These are phyloP conservation scores for Schizonepeta tenuifolia DNA, from an alignment of 257 asterid species.

Conservation along the genomic window DNA sequence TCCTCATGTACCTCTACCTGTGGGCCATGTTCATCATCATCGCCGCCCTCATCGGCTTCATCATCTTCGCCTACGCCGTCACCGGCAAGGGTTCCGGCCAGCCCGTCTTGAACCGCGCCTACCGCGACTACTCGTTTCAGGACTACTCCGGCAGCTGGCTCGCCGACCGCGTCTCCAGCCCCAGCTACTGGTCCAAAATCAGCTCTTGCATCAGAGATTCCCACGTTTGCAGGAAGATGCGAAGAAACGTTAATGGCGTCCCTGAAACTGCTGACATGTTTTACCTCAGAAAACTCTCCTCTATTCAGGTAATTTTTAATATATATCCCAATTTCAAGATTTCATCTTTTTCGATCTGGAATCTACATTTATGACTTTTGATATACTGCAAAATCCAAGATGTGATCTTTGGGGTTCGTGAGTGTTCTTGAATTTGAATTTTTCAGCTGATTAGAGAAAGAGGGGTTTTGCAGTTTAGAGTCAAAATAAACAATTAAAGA, in stretches of 20 bases:
- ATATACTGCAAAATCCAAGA: not conserved
- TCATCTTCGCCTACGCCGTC: slow-evolving; percentile 83
- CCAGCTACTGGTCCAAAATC: slow-evolving; percentile 63
- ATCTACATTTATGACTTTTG: not conserved
- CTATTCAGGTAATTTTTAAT: slow-evolving; percentile 57
- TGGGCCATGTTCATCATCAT: slow-evolving; percentile 90
- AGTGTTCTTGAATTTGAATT: not conserved
- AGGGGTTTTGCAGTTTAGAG: not conserved
- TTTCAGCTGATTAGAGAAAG: not conserved
- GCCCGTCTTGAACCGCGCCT: slow-evolving; percentile 61
- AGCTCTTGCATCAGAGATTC: slow-evolving; percentile 82
- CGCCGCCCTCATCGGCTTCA: slow-evolving; percentile 71
- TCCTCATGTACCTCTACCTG: slow-evolving; percentile 83
- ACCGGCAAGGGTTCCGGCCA: slow-evolving; percentile 85
- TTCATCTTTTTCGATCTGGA: not conserved
- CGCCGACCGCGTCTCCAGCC: slow-evolving; percentile 62
- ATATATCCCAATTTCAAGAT: not conserved
- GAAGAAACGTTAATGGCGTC: slow-evolving; percentile 41
- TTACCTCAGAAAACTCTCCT: slow-evolving; percentile 55
- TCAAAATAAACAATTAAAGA: not conserved
- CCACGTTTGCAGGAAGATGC: slow-evolving; percentile 47
- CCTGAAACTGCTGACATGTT: slow-evolving; percentile 70
- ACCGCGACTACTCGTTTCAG: slow-evolving; percentile 59
- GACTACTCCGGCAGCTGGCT: slow-evolving; percentile 86
- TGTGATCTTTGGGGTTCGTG: not conserved